These are phyloP conservation scores for Chlorencoelia australis DNA, from an alignment of 2,329 filamentous ascomycete genomes.

Conservation along the genomic window DNA sequence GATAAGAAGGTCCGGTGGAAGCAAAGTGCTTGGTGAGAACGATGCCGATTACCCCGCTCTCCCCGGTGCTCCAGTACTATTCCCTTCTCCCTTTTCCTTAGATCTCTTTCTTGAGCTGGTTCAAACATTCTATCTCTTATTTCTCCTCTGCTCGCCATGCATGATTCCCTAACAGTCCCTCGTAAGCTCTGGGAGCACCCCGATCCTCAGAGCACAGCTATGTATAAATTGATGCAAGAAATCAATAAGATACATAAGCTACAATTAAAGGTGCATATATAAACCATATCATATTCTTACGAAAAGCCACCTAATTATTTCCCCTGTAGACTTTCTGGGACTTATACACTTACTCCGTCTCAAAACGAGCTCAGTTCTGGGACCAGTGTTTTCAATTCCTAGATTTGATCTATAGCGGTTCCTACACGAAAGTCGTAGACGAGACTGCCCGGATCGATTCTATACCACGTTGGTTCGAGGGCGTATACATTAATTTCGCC, in stretches of 20 bases:
- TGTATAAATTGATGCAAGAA: constrained; percentile 57
- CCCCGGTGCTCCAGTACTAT: too few relatives aligned
- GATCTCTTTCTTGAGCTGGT: too few relatives aligned
- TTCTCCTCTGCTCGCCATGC: too few relatives aligned
- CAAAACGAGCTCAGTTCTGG: constrained; percentile 55
- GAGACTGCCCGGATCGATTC: constrained; percentile 58
- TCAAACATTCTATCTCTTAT: too few relatives aligned
- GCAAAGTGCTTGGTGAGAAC: too few relatives aligned
- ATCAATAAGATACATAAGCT: constrained; percentile 49
- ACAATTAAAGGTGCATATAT: constrained; percentile 45
- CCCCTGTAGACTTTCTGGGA: constrained; percentile 51
- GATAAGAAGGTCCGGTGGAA: too few relatives aligned
- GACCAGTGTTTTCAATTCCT: constrained; percentile 49
- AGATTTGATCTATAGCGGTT: constrained; percentile 53
- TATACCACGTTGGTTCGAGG: constrained; percentile 69
- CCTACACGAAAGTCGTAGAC: constrained; percentile 53
- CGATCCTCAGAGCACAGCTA: constrained; percentile 48
- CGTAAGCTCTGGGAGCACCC: constrained; percentile 62
- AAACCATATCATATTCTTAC: background rate
- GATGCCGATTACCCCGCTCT: too few relatives aligned
- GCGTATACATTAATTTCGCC: constrained; percentile 64
- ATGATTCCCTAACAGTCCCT: constrained; percentile 29
- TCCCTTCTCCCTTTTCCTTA: too few relatives aligned
- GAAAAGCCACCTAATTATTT: too few relatives aligned
- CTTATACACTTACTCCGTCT: constrained; percentile 59